phyloP scores from a whole-genome alignment of 371 early-diverging fungal genomes.

The Rhizopus stolonifer region DNA sequence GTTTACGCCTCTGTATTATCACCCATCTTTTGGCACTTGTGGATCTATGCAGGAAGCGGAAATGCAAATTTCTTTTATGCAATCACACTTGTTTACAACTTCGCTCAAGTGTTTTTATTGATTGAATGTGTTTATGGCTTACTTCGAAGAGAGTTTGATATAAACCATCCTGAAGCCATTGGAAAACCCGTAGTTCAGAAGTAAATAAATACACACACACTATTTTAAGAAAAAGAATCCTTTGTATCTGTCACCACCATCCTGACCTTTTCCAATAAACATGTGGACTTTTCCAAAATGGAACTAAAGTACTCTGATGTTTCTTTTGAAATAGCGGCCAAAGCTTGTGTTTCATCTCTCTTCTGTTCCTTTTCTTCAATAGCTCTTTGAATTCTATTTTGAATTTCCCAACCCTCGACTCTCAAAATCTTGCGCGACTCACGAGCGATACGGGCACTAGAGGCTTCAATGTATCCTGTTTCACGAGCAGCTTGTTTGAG shows the following conservation, averaged over 20 bases:
- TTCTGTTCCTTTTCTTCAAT: slow-evolving; percentile 74
- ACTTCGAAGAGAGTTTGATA: slow-evolving; percentile 78
- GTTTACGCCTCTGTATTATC: slow-evolving; percentile 74
- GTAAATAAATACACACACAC: slow-evolving; percentile 23
- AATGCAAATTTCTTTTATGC: slow-evolving; percentile 98
- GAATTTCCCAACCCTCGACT: slow-evolving; percentile 84
- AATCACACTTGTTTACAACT: slow-evolving; percentile 86
- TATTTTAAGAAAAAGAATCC: background rate
- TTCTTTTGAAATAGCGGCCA: slow-evolving; percentile 60
- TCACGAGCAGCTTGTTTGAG: slow-evolving; percentile 69
- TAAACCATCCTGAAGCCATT: slow-evolving; percentile 58
- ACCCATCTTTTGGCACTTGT: slow-evolving; percentile 91
- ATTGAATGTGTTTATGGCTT: slow-evolving; percentile 77
- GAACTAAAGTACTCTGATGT: slow-evolving; percentile 66
- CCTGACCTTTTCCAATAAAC: slow-evolving; percentile 41
- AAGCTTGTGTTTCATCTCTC: slow-evolving; percentile 60
- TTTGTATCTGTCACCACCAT: slow-evolving; percentile 28
- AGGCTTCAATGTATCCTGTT: slow-evolving; percentile 64
- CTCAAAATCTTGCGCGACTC: slow-evolving; percentile 76
- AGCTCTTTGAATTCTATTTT: slow-evolving; percentile 77
- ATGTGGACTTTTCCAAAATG: slow-evolving; percentile 48
- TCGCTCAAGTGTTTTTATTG: slow-evolving; percentile 80
- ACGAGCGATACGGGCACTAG: slow-evolving; percentile 71
- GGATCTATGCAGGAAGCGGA: slow-evolving; percentile 93
- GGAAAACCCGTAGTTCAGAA: slow-evolving; percentile 61